These are phyloP conservation scores for Apiotrichum sp. DNA, from an alignment of 1,284 basidiomycete species.

Conservation along the genomic window DNA sequence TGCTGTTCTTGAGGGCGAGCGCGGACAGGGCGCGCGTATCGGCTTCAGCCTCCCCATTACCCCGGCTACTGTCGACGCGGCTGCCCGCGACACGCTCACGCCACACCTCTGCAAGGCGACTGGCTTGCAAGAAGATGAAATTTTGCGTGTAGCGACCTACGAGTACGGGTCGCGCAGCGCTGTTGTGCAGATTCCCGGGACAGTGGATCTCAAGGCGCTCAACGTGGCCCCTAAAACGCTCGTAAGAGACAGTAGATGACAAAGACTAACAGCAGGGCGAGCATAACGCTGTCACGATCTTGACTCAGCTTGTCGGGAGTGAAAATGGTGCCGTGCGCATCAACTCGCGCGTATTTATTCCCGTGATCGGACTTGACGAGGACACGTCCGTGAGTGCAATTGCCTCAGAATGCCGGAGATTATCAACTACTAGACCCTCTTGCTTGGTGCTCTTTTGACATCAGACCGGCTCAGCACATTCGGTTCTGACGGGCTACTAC, in stretches of 20 bases:
- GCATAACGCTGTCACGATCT: constrained; percentile 9
- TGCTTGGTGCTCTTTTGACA: not conserved
- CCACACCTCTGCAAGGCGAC: not conserved
- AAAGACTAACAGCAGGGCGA: not conserved
- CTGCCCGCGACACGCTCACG: not conserved
- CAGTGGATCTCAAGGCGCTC: not conserved
- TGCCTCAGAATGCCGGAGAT: no score
- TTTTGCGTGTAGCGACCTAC: not conserved
- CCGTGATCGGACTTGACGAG: constrained; percentile 30
- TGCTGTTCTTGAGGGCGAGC: constrained; percentile 16
- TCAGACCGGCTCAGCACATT: constrained; percentile 29
- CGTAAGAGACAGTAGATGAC: not conserved
- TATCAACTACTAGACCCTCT: not conserved
- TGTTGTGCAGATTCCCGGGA: not conserved
- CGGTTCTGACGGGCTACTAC: constrained; percentile 30
- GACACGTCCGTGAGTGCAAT: constrained; percentile 33
- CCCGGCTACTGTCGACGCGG: not conserved
- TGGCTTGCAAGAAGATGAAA: not conserved
- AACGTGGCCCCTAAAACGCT: constrained; percentile 1
- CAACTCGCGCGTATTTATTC: constrained; percentile 28
- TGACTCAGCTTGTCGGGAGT: constrained; percentile 22
- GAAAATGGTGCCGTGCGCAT: constrained; percentile 1
- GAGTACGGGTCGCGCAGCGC: not conserved
- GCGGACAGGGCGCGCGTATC: constrained; percentile 29
- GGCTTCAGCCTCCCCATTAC: constrained; percentile 70